Evolutionary conservation across 106 monocot genomes (phyloP), one percentile per base, ranked within the genome.

Genomic region (Platanthera zijinensis): DNA sequence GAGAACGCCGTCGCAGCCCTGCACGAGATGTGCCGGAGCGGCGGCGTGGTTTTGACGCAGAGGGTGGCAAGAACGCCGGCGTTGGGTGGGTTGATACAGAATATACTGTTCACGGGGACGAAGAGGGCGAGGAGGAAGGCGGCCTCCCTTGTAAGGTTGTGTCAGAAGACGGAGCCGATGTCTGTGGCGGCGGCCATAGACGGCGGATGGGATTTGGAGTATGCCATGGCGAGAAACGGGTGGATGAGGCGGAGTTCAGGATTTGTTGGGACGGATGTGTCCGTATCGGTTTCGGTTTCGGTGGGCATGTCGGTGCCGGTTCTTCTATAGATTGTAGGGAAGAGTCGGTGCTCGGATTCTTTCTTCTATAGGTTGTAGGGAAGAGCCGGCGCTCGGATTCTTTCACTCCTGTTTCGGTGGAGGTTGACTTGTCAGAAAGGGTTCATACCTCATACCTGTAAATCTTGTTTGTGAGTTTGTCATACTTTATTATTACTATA

Each of bases 91-190:
- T 30, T 87, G 68, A 77, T 90, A 11, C 87, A 83, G 76, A 71
- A 75, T 2, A 15, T 90, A 21, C 28, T 83, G 52, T 83, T 83
- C 74, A 85, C 85, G 0, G 90, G 90, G 8, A 87, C 90, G 2
- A 90, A 85, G 79, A 72, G 90, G 57, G 90, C 90, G 3, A 80
- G 76, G 67, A 75, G 90, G 53, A 90, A 90, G 76, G 90, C 90
- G 0, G 83, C 87, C 0, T 78, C 81, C 11, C 64, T 90, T 4
- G 81, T 79, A 0, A 83, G 70, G 74, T 18, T 87, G 61, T 90
- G 87, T 73, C 82, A 77, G 51, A 74, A 82, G 54, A 80, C 72
- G 4, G 84, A 78, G 74, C 48, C 13, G 19, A 47, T 13, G 9
- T 25, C 10, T 19, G 67, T 10, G 5, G n/a, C 57, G 1, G 45